Evolutionary conservation across 176 grass and related monocot species (phyloP), one percentile per base, ranked within the genome.

Genomic region (Puccinellia tenuiflora): DNA sequence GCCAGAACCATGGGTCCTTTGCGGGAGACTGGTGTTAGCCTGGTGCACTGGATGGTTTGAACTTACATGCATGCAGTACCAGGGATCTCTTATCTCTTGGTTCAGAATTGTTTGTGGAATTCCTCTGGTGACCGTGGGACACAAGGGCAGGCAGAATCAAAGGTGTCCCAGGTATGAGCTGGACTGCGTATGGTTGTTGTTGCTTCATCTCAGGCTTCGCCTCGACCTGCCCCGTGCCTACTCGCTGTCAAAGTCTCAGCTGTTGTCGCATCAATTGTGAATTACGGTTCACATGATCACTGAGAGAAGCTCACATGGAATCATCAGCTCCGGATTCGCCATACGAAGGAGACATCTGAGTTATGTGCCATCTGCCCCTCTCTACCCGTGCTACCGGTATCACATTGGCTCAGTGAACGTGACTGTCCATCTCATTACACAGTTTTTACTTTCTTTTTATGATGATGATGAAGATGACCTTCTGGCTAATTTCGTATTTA

Each of bases 281-380:
- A 34, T 83, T 89, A 65, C 75, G 28, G 52, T 31, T 81, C 87
- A 89, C 84, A 77, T 84, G 86, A 83, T 45, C 26, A 57, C 87
- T 73, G 90, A 47, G 64, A 78, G 61, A 72, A 53, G 55, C n/a
- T 86, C 84, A 89, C 87, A 83, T 92, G 90, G 70, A 31, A 53
- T 77, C 40, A 88, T 85, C 48, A 33, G 40, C 17, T 55, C 34
- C 21, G 33, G 83, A 65, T 78, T 82, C 82, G 71, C 43, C 52
- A 68, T 80, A 51, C 47, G 45, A 69, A 75, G 53, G 63, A 83
- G 73, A 14, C 81, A 70, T 84, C 66, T 74, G 74, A 86, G 40
- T 55, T 80, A 40, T 81, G 76, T 7, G 54, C 84, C n/a, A n/a
- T n/a, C n/a, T n/a, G n/a, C n/a, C n/a, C 57, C 78, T 55, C 43